Conservation (phyloP, 2,329 filamentous ascomycete species). For the Gliomastix tumulicola region DNA sequence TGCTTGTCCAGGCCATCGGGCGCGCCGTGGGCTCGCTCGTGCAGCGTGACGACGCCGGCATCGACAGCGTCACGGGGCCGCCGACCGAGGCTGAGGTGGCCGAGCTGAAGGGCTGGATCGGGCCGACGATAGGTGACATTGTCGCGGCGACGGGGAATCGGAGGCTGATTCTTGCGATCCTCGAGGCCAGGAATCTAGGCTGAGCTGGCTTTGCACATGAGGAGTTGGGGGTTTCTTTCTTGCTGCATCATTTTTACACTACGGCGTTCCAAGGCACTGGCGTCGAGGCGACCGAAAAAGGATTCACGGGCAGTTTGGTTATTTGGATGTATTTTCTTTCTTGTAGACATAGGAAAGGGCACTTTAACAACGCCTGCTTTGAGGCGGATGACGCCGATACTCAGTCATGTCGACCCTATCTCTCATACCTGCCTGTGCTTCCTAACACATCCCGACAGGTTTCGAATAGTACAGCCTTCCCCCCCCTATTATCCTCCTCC, state of each 20-base stretch:
- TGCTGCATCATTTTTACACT: no score
- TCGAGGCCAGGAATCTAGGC: constrained; percentile 49
- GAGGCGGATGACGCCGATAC: no score
- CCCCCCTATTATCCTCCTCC: constrained; percentile 3
- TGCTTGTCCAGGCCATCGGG: constrained; percentile 48
- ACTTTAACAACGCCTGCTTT: no score
- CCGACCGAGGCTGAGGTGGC: constrained; percentile 27
- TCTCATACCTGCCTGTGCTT: no score
- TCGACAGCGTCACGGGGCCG: constrained; percentile 32
- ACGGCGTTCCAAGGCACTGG: no score
- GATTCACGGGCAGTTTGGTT: no score
- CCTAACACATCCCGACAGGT: no score
- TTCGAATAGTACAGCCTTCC: constrained; percentile 4
- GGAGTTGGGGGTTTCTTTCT: no score
- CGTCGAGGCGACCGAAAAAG: no score
- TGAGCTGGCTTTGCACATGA: no score
- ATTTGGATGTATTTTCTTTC: no score
- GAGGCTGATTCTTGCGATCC: constrained; percentile 39
- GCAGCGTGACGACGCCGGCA: constrained; percentile 19
- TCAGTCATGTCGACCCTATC: no score
- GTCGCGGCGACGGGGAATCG: constrained; percentile 38
- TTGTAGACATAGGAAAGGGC: neutral
- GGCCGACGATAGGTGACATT: constrained; percentile 43
- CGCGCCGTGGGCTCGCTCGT: constrained; percentile 42
- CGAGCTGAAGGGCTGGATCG: constrained; percentile 47